phyloP scores from a whole-genome alignment of 805 yeast species.

The Gaillardinia entomophila region DNA sequence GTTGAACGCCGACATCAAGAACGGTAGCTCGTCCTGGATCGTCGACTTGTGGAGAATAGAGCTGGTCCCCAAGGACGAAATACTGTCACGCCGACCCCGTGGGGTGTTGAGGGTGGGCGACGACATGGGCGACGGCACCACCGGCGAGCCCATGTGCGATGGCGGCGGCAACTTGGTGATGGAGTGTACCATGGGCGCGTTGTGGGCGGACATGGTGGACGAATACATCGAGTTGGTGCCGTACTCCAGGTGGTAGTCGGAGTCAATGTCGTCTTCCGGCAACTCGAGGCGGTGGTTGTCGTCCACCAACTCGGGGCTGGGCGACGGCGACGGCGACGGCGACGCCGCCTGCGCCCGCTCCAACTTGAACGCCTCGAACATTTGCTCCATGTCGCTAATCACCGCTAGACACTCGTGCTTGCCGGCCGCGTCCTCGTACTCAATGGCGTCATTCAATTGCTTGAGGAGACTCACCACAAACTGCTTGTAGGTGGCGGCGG shows the following conservation, averaged over 20 bases:
- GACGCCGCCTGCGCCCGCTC: conserved; percentile 22
- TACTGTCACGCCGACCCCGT: conserved; percentile 20
- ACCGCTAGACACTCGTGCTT: conserved; percentile 65
- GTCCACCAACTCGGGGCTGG: conserved; percentile 1
- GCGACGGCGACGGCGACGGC: conserved; percentile 1
- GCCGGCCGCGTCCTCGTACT: conserved; percentile 47
- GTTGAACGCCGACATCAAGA: conserved; percentile 59
- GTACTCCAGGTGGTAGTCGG: conserved; percentile 21
- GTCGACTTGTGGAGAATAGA: conserved; percentile 45
- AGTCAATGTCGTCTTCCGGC: conserved; percentile 13
- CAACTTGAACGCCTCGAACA: conserved; percentile 53
- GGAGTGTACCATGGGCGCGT: conserved; percentile 34
- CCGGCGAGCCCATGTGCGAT: not conserved
- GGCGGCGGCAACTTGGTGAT: conserved; percentile 20
- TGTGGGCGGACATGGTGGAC: conserved; percentile 12
- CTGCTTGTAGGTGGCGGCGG: conserved; percentile 39
- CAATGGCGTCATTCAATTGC: conserved; percentile 53
- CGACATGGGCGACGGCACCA: not conserved
- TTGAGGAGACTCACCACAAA: conserved; percentile 54
- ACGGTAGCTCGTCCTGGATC: conserved; percentile 60
- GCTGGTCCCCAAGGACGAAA: conserved; percentile 25
- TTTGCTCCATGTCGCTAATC: conserved; percentile 64
- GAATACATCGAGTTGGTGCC: conserved; percentile 17
- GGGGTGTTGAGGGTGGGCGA: conserved; percentile 4
- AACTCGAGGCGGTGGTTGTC: not conserved